phyloP scores from a whole-genome alignment of 164 flowering plant species.

The Taxillus chinensis region DNA sequence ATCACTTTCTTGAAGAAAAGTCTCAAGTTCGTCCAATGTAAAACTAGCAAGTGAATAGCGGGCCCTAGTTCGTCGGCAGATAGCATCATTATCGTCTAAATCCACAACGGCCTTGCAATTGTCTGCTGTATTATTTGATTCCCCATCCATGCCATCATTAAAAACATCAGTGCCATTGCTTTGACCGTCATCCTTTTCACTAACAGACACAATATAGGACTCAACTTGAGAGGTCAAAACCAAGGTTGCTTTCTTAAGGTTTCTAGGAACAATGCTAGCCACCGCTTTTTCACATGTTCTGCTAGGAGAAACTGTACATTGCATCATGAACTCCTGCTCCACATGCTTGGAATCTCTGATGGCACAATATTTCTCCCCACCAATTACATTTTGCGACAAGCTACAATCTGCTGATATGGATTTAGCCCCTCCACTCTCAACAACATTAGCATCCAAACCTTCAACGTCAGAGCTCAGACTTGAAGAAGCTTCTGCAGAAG shows the following conservation, averaged over 20 bases:
- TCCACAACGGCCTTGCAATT: conserved; percentile 16
- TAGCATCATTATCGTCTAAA: conserved; percentile 66
- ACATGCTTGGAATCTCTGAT: conserved; percentile 24
- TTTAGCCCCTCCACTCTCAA: conserved; percentile 19
- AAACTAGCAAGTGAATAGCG: conserved; percentile 85
- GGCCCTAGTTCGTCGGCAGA: conserved; percentile 86
- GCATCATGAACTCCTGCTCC: conserved; percentile 27
- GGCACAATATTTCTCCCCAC: conserved; percentile 9
- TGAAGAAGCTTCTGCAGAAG: conserved; percentile 78
- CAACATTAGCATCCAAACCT: conserved; percentile 31
- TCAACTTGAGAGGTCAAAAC: conserved; percentile 14
- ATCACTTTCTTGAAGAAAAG: conserved; percentile 91
- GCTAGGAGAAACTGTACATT: conserved; percentile 14
- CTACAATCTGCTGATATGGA: conserved; percentile 6
- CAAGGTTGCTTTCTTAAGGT: conserved; percentile 14
- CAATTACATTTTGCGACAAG: conserved; percentile 5
- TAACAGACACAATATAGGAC: conserved; percentile 3
- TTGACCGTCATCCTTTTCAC: conserved; percentile 19
- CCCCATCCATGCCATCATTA: conserved; percentile 20
- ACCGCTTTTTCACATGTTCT: conserved; percentile 8
- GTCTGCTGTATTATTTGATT: conserved; percentile 11
- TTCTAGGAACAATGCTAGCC: conserved; percentile 8
- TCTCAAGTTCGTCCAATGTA: conserved; percentile 91
- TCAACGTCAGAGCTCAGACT: conserved; percentile 85
- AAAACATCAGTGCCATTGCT: conserved; percentile 15